Base-by-base conservation (phyloP, 257 asterid species). In the Primulina tabacum region DNA sequence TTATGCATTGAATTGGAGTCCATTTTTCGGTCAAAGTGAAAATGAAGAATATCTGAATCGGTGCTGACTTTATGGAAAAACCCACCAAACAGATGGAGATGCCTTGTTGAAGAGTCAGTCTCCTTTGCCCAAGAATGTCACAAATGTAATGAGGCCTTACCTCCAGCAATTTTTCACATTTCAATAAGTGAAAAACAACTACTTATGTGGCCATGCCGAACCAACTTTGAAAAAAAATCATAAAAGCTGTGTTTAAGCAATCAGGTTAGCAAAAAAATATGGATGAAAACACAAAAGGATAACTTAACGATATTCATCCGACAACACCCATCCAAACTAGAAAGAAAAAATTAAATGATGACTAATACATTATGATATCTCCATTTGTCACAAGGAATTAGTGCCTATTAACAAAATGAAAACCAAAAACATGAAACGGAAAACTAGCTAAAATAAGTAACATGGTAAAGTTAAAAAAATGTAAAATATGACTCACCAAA, bases 401-500 rank as follows among this genome's bases (percentile, higher is more conserved):
- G 57, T 14, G 21, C 20, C 57, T 53, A 52, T 64, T 24, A 34
- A 61, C 59, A 70, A 30, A 14, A 65, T 30, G 26, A 21, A 64
- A 61, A 37, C 9, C 17, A 52, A 43, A 65, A 62, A 59, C 17
- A 65, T 60, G 53, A 26, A 37, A 43, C 60, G 66, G 28, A 35
- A 60, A 52, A 65, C 58, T 60, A 29, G 60, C 28, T 24, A 29
- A 65, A 43, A 30, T 21, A 50, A 18, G 26, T 21, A 21, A 64
- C 32, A 65, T 16, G 2, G 59, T 38, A 2, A 21, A 24, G 6
- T 62, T 64, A 10, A 56, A 64, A 50, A 62, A 61, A 69, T 5
- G 56, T 29, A 71, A 62, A 67, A 57, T 16, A 80, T 37, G 72
- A 79, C 96, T 85, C 77, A 92, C 97, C 98, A 69, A 88, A 88